These are phyloP conservation scores for Lactifluus subvellereus DNA, from an alignment of 768 basidiomycete genomes.

Conservation along the genomic window DNA sequence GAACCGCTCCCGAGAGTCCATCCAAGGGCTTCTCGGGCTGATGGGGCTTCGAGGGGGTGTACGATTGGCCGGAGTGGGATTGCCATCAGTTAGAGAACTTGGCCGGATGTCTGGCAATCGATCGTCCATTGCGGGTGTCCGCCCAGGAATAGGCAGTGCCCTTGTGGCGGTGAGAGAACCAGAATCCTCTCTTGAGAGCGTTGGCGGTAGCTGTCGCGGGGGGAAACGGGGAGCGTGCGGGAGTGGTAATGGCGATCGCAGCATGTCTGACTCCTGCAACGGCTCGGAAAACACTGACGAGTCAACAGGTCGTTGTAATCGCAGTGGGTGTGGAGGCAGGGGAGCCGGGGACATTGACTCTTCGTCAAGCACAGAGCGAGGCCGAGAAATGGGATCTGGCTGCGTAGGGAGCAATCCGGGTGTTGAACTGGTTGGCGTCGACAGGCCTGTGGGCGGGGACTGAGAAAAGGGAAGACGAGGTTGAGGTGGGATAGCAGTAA, in stretches of 20 bases:
- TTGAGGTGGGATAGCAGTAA: neutral
- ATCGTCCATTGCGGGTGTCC: slow-evolving; percentile 20
- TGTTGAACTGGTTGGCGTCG: slow-evolving; percentile 2
- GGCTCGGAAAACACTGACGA: slow-evolving; percentile 26
- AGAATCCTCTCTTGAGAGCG: slow-evolving; percentile 20
- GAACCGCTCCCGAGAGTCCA: slow-evolving; percentile 33
- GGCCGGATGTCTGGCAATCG: slow-evolving; percentile 13
- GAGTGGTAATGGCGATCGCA: slow-evolving; percentile 38
- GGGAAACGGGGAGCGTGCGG: slow-evolving; percentile 28
- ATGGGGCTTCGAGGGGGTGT: slow-evolving; percentile 60
- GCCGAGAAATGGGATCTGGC: slow-evolving; percentile 16
- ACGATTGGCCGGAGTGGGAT: slow-evolving; percentile 4
- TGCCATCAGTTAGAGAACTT: slow-evolving; percentile 8
- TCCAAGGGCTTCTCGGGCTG: slow-evolving; percentile 44
- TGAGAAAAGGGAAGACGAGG: slow-evolving; percentile 12
- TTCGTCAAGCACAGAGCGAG: slow-evolving; percentile 23
- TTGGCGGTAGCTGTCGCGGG: slow-evolving; percentile 20
- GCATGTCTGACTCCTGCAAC: slow-evolving; percentile 34
- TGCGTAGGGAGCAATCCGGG: slow-evolving; percentile 10
- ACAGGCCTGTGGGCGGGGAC: neutral
- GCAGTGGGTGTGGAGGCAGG: slow-evolving; percentile 4
- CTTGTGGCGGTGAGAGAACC: slow-evolving; percentile 2
- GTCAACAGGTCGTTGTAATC: slow-evolving; percentile 18
- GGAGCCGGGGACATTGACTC: slow-evolving; percentile 12
- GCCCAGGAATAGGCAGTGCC: slow-evolving; percentile 18